Base-by-base conservation (phyloP, 2,329 filamentous ascomycete genomes). In the Trichoderma simmonsii region DNA sequence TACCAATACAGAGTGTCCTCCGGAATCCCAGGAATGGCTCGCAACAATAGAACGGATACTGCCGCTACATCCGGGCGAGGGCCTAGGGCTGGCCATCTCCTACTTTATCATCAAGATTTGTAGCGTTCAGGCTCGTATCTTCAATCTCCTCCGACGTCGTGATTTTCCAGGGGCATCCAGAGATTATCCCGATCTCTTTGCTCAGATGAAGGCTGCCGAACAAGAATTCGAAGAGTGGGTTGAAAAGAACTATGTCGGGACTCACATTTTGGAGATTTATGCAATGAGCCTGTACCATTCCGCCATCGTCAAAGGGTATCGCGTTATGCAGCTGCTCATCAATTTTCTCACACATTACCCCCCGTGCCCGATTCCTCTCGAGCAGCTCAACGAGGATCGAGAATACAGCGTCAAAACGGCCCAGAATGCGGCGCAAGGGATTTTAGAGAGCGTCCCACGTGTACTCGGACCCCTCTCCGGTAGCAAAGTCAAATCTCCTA, bases 11-110 rank as follows among this genome's bases (percentile, higher is more conserved):
- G 77, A 79, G 63, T 81, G 79, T 18, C 82, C 82, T 4, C 77
- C 81, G 1, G 82, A 83, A 54, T 78, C 80, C 6, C 73, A 77
- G 2, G 77, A 77, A 66, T 83, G 82, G 82, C 77, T 83, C 8
- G 70, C 61, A n/a, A 64, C 76, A 15, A 78, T 83, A 6, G 75
- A 76, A 26, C 71, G 77, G 4, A 74, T 71, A 18, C 68, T 78
- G 18, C 39, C 71, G 18, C 69, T 78, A n/a, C 43, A 69, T 6
- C 73, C 76, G 0, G 76, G 73, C 28, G 80, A 83, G 63, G 75
- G 63, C 6, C 64, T 79, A n/a, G 74, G 76, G 1, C 71, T 82
- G 12, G 65, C 75, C 30, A 76, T 81, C 30, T 75, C 76, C 18
- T 56, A 72, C 8, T 82, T 79, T 57, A 74, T 82, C 24, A 72